Evolutionary conservation across 148 eudicot species (phyloP), one percentile per base, ranked within the genome.

Genomic region (Dianthus caryophyllus): DNA sequence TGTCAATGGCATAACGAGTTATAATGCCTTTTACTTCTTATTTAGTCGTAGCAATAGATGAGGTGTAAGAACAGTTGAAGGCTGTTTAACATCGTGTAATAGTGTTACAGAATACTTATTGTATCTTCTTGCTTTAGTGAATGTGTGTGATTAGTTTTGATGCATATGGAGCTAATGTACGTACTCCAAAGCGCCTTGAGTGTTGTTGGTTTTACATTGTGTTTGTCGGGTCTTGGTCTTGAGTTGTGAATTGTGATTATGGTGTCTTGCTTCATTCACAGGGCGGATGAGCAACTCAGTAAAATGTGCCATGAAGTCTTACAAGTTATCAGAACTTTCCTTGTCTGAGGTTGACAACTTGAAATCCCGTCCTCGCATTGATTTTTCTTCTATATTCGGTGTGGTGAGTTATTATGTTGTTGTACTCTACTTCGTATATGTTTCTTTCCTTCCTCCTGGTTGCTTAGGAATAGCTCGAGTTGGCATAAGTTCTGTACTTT

Each of bases 281-380:
- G 96, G 77, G 63, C 38, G 77, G 64, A 75, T 74, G 72, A 76
- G 61, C 61, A 71, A 60, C 57, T 51, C 76, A 60, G 71, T 82
- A 60, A 84, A 75, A 8, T 86, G 97, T 67, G 81, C 91, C 43
- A 90, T 95, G 96, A 95, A 90, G 81, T 90, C 99, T 29, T 95
- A 90, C 77, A 86, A 74, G 82, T 74, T 95, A 73, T 88, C 99
- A 16, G 97, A 95, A 68, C 96, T 95, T 51, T 66, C 77, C 60
- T 71, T 78, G 38, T 64, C 71, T 8, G 94, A 95, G 85, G 89
- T 88, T 71, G 75, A 82, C 75, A 76, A 71, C 70, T 87, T 95
- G 69, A 90, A 86, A 80, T 84, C 97, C 72, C 97, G 99, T 44
- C 97, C 99, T 51, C 84, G 97, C 12, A 85, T 95, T 71, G 96